phyloP scores from a whole-genome alignment of 2,329 filamentous ascomycete genomes.

The Keithomyces neogunnii region DNA sequence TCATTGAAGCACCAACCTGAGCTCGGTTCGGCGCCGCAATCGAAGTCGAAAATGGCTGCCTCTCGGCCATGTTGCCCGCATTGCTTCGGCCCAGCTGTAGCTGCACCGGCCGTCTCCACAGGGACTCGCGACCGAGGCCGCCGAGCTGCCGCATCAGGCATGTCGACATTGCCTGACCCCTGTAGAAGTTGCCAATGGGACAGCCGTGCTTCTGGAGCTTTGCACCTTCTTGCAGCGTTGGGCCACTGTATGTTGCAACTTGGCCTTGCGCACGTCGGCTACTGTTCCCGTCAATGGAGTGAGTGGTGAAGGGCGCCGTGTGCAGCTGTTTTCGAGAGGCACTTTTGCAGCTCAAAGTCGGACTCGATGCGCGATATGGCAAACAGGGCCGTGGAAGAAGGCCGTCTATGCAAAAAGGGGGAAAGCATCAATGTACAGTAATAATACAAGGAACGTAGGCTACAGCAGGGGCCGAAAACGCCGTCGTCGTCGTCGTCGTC shows the following conservation, averaged over 20 bases:
- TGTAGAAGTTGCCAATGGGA: background rate
- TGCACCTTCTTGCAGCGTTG: background rate
- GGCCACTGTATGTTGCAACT: too few species aligned
- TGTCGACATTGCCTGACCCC: slow-evolving; percentile 4
- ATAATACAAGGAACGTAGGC: background rate
- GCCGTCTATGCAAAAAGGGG: background rate
- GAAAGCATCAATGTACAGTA: background rate
- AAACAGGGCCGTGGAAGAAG: background rate
- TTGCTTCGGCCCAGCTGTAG: slow-evolving; percentile 8
- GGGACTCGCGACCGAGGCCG: slow-evolving; percentile 4
- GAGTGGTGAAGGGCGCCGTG: background rate
- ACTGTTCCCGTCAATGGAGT: background rate
- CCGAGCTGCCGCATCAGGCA: slow-evolving; percentile 13
- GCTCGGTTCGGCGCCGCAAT: background rate
- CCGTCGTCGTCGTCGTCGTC: background rate
- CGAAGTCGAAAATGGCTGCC: background rate
- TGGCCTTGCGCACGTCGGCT: too few species aligned
- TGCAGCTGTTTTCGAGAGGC: background rate
- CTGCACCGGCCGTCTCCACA: slow-evolving; percentile 6
- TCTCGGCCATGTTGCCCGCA: slow-evolving; percentile 2
- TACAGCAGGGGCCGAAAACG: background rate
- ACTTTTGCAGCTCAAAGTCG: background rate
- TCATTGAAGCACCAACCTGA: too few species aligned
- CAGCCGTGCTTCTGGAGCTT: background rate
- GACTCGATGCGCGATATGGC: background rate